Conservation (phyloP, 1,284 basidiomycete species). For the Pseudozyma pruni region DNA sequence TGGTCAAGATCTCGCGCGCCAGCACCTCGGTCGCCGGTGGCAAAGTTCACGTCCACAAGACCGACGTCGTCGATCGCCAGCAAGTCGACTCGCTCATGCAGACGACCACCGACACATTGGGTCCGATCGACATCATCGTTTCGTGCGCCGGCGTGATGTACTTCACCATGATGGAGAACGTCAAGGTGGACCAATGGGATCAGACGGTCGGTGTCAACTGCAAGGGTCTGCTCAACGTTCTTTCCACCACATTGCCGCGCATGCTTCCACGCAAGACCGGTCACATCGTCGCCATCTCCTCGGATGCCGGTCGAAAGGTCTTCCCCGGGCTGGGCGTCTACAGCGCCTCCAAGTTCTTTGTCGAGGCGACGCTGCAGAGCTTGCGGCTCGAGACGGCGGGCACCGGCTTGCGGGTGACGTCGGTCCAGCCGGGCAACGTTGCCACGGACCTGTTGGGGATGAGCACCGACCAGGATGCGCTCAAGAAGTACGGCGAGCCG, state of each 20-base stretch:
- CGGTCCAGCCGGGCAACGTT: constrained; percentile 64
- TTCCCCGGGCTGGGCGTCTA: constrained; percentile 66
- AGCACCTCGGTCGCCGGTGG: not conserved
- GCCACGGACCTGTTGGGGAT: constrained; percentile 64
- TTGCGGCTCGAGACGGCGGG: constrained; percentile 64
- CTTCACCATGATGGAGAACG: constrained; percentile 65
- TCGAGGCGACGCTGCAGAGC: constrained; percentile 65
- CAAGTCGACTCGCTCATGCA: constrained; percentile 59
- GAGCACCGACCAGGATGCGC: constrained; percentile 63
- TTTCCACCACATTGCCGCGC: constrained; percentile 55
- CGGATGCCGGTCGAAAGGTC: constrained; percentile 65
- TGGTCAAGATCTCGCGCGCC: constrained; percentile 13
- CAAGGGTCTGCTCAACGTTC: constrained; percentile 62
- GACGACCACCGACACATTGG: constrained; percentile 46
- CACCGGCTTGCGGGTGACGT: constrained; percentile 59
- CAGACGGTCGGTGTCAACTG: constrained; percentile 67
- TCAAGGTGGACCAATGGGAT: constrained; percentile 61
- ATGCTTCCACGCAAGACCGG: constrained; percentile 53
- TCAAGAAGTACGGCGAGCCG: constrained; percentile 64
- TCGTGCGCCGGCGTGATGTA: constrained; percentile 66
- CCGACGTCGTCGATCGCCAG: constrained; percentile 57
- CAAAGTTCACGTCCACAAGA: constrained; percentile 49
- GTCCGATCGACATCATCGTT: constrained; percentile 61
- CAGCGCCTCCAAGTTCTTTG: constrained; percentile 66
- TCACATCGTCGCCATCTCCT: constrained; percentile 66